Evolutionary conservation across 179 eudicot genomes (phyloP).

Genomic region (Sideroxylon spinosum): DNA sequence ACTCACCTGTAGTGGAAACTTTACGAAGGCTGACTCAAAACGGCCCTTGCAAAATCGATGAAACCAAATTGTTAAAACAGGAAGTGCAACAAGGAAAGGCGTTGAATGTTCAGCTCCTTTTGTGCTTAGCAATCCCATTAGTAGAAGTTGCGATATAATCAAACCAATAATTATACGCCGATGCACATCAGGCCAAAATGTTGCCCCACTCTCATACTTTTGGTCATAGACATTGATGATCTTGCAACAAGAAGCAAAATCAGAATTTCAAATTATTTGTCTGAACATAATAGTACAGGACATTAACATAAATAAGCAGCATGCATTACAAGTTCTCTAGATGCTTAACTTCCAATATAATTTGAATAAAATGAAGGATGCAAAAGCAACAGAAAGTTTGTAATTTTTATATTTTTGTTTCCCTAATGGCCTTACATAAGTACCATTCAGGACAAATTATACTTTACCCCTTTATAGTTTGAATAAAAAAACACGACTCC

Average conservation of each 20-base stretch:
- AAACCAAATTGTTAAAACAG: constrained; percentile 80
- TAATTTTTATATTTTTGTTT: neutral
- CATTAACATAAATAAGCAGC: neutral
- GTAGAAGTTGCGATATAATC: constrained; percentile 64
- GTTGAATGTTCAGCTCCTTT: constrained; percentile 42
- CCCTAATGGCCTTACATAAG: neutral
- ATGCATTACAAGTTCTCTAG: neutral
- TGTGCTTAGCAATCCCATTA: constrained; percentile 76
- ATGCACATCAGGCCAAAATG: constrained; percentile 92
- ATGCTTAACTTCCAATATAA: neutral
- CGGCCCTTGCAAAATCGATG: constrained; percentile 77
- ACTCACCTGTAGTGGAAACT: constrained; percentile 72
- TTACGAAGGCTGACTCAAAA: constrained; percentile 74
- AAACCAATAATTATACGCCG: constrained; percentile 64
- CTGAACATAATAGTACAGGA: neutral
- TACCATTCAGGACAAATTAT: neutral
- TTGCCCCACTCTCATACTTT: constrained; percentile 85
- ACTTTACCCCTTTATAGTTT: no score
- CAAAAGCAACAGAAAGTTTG: neutral
- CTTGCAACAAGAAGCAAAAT: constrained; percentile 36
- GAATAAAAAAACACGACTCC: no score
- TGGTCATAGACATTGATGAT: constrained; percentile 82
- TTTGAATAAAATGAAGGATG: neutral
- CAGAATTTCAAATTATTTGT: neutral
- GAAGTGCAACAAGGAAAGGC: constrained; percentile 61